These are phyloP conservation scores for Vachellia collinsii DNA, from an alignment of 306 rosid genomes.

Conservation along the genomic window DNA sequence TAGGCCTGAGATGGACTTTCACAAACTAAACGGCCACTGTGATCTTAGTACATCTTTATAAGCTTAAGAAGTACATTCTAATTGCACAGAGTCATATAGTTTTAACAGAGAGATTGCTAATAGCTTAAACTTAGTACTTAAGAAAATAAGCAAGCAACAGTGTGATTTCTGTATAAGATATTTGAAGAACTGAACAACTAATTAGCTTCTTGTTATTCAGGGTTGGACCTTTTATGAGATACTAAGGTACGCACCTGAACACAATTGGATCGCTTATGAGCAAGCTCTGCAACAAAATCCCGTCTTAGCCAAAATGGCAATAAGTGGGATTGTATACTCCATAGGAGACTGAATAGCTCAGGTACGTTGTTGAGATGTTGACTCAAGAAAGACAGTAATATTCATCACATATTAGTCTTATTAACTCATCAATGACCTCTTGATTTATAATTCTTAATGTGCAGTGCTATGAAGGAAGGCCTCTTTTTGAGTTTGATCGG, in stretches of 20 bases:
- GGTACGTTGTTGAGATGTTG: conserved; percentile 48
- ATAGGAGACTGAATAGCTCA: conserved; percentile 97
- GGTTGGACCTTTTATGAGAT: conserved; percentile 97
- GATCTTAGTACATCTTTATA: not conserved
- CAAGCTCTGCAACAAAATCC: conserved; percentile 85
- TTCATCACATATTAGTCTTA: conserved; percentile 14
- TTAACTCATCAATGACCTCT: not conserved
- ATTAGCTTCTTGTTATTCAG: conserved; percentile 52
- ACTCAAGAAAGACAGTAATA: conserved; percentile 21
- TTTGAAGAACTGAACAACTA: conserved; percentile 26
- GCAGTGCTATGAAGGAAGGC: conserved; percentile 93
- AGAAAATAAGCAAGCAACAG: conserved; percentile 11
- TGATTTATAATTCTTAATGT: conserved; percentile 28
- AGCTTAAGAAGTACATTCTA: not conserved
- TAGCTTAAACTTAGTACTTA: not conserved
- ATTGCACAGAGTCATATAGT: not conserved
- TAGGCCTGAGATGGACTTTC: conserved; percentile 1
- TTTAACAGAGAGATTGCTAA: not conserved
- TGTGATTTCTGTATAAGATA: not conserved
- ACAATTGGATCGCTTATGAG: conserved; percentile 96
- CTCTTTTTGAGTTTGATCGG: conserved; percentile 79
- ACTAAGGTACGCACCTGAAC: conserved; percentile 89
- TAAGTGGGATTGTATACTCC: conserved; percentile 87
- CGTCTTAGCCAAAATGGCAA: conserved; percentile 89
- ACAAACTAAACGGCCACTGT: conserved; percentile 13